Percentiles rank a stretch among this genome's conserved stretches.
Conservation (phyloP, 2,329 filamentous ascomycete species). For the Fusarium subtropicale region DNA sequence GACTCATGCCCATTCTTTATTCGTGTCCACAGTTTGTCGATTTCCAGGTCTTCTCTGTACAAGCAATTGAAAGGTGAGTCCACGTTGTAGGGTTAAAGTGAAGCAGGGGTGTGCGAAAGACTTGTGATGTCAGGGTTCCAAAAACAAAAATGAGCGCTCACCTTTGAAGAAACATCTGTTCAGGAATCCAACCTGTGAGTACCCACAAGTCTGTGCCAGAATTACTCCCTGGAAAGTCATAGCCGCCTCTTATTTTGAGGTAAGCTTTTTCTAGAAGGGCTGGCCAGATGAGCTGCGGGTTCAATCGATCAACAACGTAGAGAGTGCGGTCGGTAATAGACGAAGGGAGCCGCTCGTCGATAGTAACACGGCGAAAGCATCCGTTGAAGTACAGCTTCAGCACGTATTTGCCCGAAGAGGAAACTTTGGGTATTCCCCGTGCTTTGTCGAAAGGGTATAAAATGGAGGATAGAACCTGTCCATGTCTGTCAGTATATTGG, state of each 20-base stretch:
- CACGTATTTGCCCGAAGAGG: slow-evolving; percentile 87
- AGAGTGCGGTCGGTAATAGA: slow-evolving; percentile 81
- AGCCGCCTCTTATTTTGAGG: slow-evolving; percentile 92
- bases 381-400: slow-evolving; percentile 97
- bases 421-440: slow-evolving; percentile 69
- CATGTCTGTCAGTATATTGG: slow-evolving; percentile 4
- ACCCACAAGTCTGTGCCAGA: slow-evolving; percentile 95
- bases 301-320: slow-evolving; percentile 87
- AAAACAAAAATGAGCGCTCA: slow-evolving; percentile 47
- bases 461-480: slow-evolving; percentile 75
- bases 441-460: slow-evolving; percentile 79
- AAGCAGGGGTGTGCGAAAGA: not conserved
- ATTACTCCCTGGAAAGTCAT: slow-evolving; percentile 97
- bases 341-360: slow-evolving; percentile 88
- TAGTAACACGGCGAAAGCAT: slow-evolving; percentile 84
- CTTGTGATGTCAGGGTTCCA: too few relatives aligned
- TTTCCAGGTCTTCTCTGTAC: slow-evolving; percentile 78
- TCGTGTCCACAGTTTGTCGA: slow-evolving; percentile 80
- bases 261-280: slow-evolving; percentile 96
- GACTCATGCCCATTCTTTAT: slow-evolving; percentile 79
- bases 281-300: slow-evolving; percentile 87
- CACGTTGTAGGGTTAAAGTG: not conserved
- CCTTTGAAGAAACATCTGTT: slow-evolving; percentile 91
- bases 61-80: slow-evolving; percentile 17
- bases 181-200: slow-evolving; percentile 94